phyloP scores from a whole-genome alignment of 306 rosid genomes.

The Vigna hirtella region DNA sequence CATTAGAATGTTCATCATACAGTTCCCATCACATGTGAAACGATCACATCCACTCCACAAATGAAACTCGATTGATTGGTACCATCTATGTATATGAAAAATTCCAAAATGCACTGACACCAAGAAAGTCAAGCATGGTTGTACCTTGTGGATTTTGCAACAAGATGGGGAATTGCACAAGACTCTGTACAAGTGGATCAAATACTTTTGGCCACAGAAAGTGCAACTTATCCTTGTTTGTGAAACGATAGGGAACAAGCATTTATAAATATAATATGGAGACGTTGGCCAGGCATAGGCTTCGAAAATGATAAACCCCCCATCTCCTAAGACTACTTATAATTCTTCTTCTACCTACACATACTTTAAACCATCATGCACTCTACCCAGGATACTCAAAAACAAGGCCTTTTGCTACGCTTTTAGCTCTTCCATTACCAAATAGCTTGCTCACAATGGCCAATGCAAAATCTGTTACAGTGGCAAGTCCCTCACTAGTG shows the following conservation, averaged over 20 bases:
- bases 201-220: neutral
- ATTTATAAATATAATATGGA: neutral
- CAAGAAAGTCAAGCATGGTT: neutral
- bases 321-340: neutral
- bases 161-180: neutral
- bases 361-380: conserved; percentile 26
- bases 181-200: neutral
- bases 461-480: conserved; percentile 76
- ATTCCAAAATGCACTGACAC: neutral
- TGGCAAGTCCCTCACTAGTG: conserved; percentile 77
- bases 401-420: conserved; percentile 96
- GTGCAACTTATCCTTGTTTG: conserved; percentile 10
- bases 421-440: conserved; percentile 89
- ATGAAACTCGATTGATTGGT: conserved; percentile 9
- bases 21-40: neutral
- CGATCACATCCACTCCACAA: conserved; percentile 22
- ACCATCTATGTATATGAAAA: conserved; percentile 7
- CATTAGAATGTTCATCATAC: conserved; percentile 6
- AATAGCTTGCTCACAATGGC: conserved; percentile 81
- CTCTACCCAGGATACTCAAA: conserved; percentile 70
- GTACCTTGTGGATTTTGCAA: conserved; percentile 10
- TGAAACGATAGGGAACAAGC: neutral
- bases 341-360: conserved; percentile 13
- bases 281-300: neutral
- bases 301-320: conserved; percentile 25